Evolutionary conservation across 2,329 filamentous ascomycete species (phyloP).

Genomic region (Hirsutella thompsonii): DNA sequence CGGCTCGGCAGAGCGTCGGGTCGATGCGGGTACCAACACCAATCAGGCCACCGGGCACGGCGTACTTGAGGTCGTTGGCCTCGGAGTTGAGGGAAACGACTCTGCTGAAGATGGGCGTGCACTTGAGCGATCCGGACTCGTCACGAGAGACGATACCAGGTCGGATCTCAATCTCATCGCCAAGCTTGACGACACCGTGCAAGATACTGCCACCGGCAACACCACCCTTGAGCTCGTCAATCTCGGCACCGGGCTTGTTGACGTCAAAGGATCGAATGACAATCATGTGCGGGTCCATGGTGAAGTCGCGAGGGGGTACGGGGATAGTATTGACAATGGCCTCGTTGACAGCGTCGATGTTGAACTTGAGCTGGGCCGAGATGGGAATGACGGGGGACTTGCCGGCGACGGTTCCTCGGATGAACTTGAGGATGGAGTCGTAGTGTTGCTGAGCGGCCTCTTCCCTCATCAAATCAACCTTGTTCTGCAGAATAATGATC

Average conservation of each 20-base stretch:
- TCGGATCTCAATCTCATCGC: constrained; percentile 96
- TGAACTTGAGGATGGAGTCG: constrained; percentile 96
- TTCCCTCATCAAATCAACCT: constrained; percentile 97
- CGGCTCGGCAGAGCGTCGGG: constrained; percentile 93
- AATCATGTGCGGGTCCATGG: constrained; percentile 91
- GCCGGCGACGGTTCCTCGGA: constrained; percentile 91
- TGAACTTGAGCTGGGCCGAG: constrained; percentile 96
- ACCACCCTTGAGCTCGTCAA: constrained; percentile 96
- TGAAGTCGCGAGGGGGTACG: constrained; percentile 82
- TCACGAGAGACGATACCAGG: constrained; percentile 98
- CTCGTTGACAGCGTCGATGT: constrained; percentile 97
- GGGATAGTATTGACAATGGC: constrained; percentile 92
- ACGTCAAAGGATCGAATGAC: constrained; percentile 98
- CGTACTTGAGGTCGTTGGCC: constrained; percentile 96
- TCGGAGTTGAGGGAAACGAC: constrained; percentile 94
- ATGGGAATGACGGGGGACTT: constrained; percentile 94
- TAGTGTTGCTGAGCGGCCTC: constrained; percentile 89
- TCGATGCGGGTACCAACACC: constrained; percentile 97
- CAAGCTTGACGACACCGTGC: constrained; percentile 91
- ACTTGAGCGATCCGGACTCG: constrained; percentile 85
- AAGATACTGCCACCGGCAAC: constrained; percentile 95
- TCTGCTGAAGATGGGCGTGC: constrained; percentile 91
- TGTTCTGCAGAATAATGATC: constrained; percentile 99
- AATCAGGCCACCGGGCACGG: constrained; percentile 92
- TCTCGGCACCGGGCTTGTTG: constrained; percentile 98